Evolutionary conservation across 768 basidiomycete genomes (phyloP).

Genomic region (Leccinum boreale): DNA sequence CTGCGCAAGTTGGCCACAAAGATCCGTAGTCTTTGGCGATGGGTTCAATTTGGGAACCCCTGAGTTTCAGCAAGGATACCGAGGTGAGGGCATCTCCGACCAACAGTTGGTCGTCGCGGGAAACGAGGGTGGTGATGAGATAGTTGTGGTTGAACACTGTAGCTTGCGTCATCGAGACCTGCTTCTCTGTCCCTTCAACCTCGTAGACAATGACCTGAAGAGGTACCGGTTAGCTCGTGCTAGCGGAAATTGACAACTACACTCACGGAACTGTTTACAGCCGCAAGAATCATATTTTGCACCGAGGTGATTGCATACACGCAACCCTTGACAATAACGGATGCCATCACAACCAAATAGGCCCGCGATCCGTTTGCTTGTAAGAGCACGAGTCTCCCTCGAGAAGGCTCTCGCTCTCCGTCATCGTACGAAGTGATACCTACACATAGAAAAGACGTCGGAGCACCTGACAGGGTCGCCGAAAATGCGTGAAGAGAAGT

Average conservation of each 20-base stretch:
- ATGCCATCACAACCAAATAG: conserved; percentile 36
- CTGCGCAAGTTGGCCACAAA: conserved; percentile 68
- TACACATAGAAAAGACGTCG: conserved; percentile 45
- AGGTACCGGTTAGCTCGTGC: neutral
- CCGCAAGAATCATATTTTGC: conserved; percentile 55
- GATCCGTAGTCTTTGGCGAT: conserved; percentile 75
- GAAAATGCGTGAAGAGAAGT: conserved; percentile 44
- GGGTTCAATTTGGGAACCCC: conserved; percentile 42
- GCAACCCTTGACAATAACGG: conserved; percentile 54
- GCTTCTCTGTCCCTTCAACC: conserved; percentile 35
- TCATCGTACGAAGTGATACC: conserved; percentile 44
- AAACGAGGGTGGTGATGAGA: conserved; percentile 62
- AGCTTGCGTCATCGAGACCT: conserved; percentile 35
- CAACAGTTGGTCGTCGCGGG: conserved; percentile 52
- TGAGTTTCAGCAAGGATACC: conserved; percentile 62
- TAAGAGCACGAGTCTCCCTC: conserved; percentile 64
- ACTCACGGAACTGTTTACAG: conserved; percentile 75
- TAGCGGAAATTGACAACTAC: neutral
- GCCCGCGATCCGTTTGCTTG: conserved; percentile 25
- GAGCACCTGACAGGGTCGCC: conserved; percentile 25
- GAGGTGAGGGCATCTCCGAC: conserved; percentile 83
- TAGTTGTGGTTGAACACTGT: conserved; percentile 82
- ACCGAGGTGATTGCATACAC: conserved; percentile 60
- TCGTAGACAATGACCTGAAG: conserved; percentile 47
- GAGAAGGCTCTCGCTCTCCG: conserved; percentile 47